Conservation (phyloP, 1,284 basidiomycete genomes). For the Farysia itapuensis region DNA sequence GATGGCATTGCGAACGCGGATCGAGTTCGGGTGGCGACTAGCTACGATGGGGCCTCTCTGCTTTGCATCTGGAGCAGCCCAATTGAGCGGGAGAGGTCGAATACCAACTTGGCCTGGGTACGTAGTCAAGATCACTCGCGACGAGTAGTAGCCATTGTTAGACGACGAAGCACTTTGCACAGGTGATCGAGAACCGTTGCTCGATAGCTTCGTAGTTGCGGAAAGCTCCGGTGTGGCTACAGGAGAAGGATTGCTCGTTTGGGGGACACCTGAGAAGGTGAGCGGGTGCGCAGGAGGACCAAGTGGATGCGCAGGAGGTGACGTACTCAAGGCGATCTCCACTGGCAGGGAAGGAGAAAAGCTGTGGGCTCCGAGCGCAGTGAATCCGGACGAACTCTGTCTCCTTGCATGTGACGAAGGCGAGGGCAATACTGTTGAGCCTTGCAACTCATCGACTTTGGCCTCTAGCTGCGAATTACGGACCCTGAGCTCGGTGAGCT, state of each 20-base stretch:
- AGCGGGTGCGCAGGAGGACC: slow-evolving; percentile 32
- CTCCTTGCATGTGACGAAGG: slow-evolving; percentile 33
- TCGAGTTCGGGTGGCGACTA: slow-evolving; percentile 77
- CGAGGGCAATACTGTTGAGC: slow-evolving; percentile 31
- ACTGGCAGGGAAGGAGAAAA: slow-evolving; percentile 23
- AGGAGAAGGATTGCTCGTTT: slow-evolving; percentile 43
- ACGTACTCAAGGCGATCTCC: slow-evolving; percentile 29
- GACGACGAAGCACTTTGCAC: slow-evolving; percentile 14
- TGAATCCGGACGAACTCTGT: slow-evolving; percentile 35
- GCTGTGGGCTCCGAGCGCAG: slow-evolving; percentile 31
- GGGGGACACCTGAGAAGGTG: slow-evolving; percentile 18
- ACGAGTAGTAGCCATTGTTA: slow-evolving; percentile 33
- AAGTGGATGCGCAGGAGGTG: slow-evolving; percentile 42
- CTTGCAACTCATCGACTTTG: slow-evolving; percentile 45
- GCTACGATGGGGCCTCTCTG: slow-evolving; percentile 85
- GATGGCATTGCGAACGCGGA: slow-evolving; percentile 88
- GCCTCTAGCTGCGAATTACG: slow-evolving; percentile 49
- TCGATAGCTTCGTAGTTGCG: slow-evolving; percentile 8
- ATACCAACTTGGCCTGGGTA: slow-evolving; percentile 62
- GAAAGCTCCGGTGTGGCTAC: slow-evolving; percentile 39
- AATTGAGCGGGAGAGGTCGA: slow-evolving; percentile 74
- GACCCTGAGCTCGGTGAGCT: slow-evolving; percentile 49
- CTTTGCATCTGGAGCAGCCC: slow-evolving; percentile 73
- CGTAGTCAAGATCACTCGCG: slow-evolving; percentile 48
- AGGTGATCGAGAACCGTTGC: slow-evolving; percentile 15